These are phyloP conservation scores for Cordyceps farinosa DNA, from an alignment of 2,329 filamentous ascomycete genomes.

Conservation along the genomic window DNA sequence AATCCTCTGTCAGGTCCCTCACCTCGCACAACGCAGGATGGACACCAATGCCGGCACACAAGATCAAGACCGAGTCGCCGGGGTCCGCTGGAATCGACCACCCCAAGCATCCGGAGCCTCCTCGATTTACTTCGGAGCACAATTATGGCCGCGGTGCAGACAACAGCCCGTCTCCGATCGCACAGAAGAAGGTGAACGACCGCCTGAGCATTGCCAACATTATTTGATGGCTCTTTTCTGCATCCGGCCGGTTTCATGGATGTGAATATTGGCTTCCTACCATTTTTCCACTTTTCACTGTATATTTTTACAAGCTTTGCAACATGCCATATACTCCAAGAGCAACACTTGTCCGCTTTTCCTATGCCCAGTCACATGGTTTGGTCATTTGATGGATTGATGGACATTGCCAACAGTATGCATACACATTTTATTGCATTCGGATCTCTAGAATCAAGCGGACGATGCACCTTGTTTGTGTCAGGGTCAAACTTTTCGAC, in stretches of 20 bases:
- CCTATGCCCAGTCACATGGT: not conserved
- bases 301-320: constrained; percentile 7
- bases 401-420: not conserved
- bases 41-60: constrained; percentile 30
- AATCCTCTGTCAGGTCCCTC: constrained; percentile 42
- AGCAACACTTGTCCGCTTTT: not conserved
- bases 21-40: constrained; percentile 33
- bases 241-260: not conserved
- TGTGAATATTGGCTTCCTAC: too few species aligned
- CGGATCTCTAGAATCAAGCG: not conserved
- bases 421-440: not conserved
- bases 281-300: not conserved
- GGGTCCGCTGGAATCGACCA: constrained; percentile 26
- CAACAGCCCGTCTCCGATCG: constrained; percentile 28
- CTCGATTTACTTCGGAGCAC: constrained; percentile 15
- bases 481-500: not conserved
- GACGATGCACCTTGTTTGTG: not conserved
- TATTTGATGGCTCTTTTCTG: constrained; percentile 31
- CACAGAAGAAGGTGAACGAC: constrained; percentile 27
- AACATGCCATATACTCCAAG: not conserved
- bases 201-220: constrained; percentile 44
- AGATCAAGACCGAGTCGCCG: constrained; percentile 35
- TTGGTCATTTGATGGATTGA: not conserved
- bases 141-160: constrained; percentile 25
- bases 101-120: constrained; percentile 17